Base-by-base conservation (phyloP, 768 basidiomycete genomes). In the Mycena latifolia region DNA sequence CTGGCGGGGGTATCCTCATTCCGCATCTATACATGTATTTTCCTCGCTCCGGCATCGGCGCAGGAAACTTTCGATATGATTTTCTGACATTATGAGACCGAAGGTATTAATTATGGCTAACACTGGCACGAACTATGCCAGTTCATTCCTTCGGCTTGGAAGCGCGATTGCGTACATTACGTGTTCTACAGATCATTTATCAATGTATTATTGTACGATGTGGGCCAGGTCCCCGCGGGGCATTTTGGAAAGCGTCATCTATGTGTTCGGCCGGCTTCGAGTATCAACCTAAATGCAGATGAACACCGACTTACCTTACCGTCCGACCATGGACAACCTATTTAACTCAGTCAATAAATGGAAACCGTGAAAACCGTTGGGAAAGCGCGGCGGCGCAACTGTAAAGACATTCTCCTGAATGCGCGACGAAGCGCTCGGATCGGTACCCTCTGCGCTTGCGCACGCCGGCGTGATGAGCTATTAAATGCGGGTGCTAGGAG, bases 231-330 rank as follows among this genome's bases (percentile, higher is more conserved):
- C 18, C 15, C 45, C 45, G 45, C 45, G 45, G 45, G 45, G 33
- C 45, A 46, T 46, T 46, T 46, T 46, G 45, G 45, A 46, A 46
- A 46, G n/a, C 45, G 45, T 22, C 45, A 46, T 18, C 45, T 22
- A n/a, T n/a, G n/a, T n/a, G n/a, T n/a, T n/a, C n/a, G n/a, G n/a
- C n/a, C n/a, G n/a, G n/a, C n/a, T n/a, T 46, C 24, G 45, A 46
- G n/a, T 22, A 46, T 46, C 45, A 46, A 46, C 45, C 45, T n/a
- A 46, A 46, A 46, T 46, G 45, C 45, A 46, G 45, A 46, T 46
- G 45, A 46, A 46, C 45, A 22, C 45, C 15, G 45, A 46, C 45
- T 46, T 46, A 46, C 45, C 45, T 35, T 35, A 35, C 33, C 33
- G 45, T 46, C n/a, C 18, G n/a, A 46, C 45, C 45, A 46, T n/a